These are phyloP conservation scores for Histomonas meleagridis DNA, from an alignment of 208 protist genomes.

Conservation along the genomic window DNA sequence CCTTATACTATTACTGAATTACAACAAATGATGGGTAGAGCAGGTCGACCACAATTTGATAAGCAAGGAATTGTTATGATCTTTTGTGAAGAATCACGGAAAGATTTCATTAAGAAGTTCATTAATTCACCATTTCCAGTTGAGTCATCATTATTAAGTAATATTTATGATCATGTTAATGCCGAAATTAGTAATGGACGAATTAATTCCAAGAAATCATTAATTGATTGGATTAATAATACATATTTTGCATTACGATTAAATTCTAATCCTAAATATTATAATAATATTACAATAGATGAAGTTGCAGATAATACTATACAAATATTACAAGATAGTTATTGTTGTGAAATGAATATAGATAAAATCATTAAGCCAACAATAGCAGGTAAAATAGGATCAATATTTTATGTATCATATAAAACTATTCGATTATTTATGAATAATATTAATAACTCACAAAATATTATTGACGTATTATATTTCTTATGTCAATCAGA, in stretches of 20 bases:
- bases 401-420: background rate
- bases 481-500: constrained; percentile 58
- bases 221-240: background rate
- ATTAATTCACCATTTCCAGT: constrained; percentile 82
- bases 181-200: constrained; percentile 78
- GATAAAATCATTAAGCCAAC: background rate
- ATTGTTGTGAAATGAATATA: background rate
- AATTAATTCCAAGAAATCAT: constrained; percentile 41
- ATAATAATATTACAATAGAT: background rate
- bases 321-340: background rate
- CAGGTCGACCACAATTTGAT: constrained; percentile 74
- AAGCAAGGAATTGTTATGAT: constrained; percentile 67
- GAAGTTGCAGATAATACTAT: background rate
- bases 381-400: background rate
- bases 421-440: background rate
- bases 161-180: constrained; percentile 93
- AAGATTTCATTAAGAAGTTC: constrained; percentile 94
- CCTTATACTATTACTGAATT: constrained; percentile 97
- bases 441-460: background rate
- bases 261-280: constrained; percentile 21
- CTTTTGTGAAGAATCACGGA: constrained; percentile 87
- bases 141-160: constrained; percentile 77
- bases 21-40: constrained; percentile 97
- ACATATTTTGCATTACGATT: background rate
- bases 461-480: background rate